Conservation (phyloP, 495 filamentous ascomycete species). For the Staphylotrichum longicolle region DNA sequence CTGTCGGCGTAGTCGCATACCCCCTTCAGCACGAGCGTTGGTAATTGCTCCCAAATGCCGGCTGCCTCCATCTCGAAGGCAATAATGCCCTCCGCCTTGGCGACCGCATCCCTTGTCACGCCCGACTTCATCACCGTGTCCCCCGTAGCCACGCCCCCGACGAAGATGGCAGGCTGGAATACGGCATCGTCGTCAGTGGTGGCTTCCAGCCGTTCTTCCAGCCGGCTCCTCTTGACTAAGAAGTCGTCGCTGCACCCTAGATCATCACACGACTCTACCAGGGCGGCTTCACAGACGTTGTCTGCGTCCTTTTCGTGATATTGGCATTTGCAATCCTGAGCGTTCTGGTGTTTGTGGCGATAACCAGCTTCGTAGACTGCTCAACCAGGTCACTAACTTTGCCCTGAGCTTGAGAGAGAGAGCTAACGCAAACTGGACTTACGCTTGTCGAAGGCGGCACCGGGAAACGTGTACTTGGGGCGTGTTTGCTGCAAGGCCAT, state of each 20-base stretch:
- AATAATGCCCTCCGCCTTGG: slow-evolving; percentile 29
- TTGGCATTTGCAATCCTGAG: not conserved
- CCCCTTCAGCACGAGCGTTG: slow-evolving; percentile 41
- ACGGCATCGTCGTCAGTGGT: not conserved
- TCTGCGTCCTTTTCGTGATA: slow-evolving; percentile 1
- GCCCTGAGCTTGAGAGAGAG: too few relatives aligned
- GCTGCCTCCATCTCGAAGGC: slow-evolving; percentile 50
- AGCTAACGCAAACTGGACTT: too few relatives aligned
- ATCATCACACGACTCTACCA: slow-evolving; percentile 13
- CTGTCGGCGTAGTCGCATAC: slow-evolving; percentile 47
- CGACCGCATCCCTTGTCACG: slow-evolving; percentile 26
- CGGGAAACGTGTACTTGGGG: slow-evolving; percentile 21
- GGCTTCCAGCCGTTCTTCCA: slow-evolving; percentile 9
- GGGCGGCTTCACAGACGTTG: slow-evolving; percentile 15
- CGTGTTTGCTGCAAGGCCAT: slow-evolving; percentile 13
- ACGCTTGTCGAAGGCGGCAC: slow-evolving; percentile 27
- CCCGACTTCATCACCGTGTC: slow-evolving; percentile 36
- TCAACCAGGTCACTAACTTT: too few relatives aligned
- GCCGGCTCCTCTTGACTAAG: slow-evolving; percentile 19
- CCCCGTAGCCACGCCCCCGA: slow-evolving; percentile 31
- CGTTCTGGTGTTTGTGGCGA: slow-evolving; percentile 33
- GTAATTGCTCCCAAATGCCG: slow-evolving; percentile 41
- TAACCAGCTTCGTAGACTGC: slow-evolving; percentile 31
- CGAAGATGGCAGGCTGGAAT: slow-evolving; percentile 16
- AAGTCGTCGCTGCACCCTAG: slow-evolving; percentile 21